These are phyloP conservation scores for Schizonepeta tenuifolia DNA, from an alignment of 257 asterid genomes.

Conservation along the genomic window DNA sequence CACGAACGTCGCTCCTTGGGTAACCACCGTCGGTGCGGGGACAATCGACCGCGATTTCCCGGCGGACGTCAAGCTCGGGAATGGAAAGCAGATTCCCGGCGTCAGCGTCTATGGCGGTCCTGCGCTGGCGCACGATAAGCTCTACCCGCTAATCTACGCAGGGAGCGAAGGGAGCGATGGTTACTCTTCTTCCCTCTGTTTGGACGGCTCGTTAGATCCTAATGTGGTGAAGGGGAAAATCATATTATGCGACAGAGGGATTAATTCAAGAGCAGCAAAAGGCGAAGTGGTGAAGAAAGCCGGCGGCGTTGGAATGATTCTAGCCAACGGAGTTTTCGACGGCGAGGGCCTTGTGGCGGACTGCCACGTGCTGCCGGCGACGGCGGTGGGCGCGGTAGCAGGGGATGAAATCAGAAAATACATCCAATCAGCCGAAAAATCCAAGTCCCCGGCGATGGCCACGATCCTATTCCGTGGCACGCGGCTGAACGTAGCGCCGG, in stretches of 20 bases:
- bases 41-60: conserved; percentile 88
- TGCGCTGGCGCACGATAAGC: conserved; percentile 53
- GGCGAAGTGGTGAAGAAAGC: conserved; percentile 90
- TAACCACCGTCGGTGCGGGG: conserved; percentile 89
- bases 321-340: conserved; percentile 82
- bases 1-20: conserved; percentile 91
- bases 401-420: conserved; percentile 75
- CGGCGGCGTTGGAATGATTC: conserved; percentile 83
- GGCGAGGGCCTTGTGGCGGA: conserved; percentile 91
- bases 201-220: conserved; percentile 75
- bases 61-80: conserved; percentile 75
- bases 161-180: conserved; percentile 86
- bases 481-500: conserved; percentile 66
- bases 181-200: conserved; percentile 72
- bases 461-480: conserved; percentile 74
- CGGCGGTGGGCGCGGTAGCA: conserved; percentile 66
- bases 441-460: conserved; percentile 51
- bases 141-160: conserved; percentile 74
- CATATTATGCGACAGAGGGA: conserved; percentile 80
- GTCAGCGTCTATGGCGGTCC: conserved; percentile 84
- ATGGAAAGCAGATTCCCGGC: conserved; percentile 61
- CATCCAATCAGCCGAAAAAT: conserved; percentile 45
- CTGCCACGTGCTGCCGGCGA: conserved; percentile 83
- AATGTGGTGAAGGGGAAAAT: conserved; percentile 63
- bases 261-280: conserved; percentile 75